Conservation (phyloP, 164 flowering plant genomes). For the Malania oleifera region DNA sequence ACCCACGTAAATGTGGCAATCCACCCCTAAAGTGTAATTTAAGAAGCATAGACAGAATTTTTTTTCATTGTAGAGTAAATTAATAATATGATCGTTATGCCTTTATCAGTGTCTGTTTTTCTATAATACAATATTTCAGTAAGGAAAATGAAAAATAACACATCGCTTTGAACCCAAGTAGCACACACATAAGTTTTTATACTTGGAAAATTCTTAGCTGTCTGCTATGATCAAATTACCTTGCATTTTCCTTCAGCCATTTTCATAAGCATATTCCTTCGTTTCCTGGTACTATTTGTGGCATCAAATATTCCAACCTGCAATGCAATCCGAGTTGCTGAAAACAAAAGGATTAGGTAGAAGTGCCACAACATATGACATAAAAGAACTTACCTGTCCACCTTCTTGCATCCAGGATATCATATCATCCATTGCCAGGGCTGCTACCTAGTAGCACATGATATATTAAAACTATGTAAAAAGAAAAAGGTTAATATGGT, state of each 20-base stretch:
- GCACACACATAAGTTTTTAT: not conserved
- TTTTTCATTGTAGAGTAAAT: no score
- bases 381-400: conserved; percentile 68
- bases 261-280: conserved; percentile 98
- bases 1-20: not conserved
- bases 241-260: conserved; percentile 98
- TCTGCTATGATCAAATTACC: conserved; percentile 34
- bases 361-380: not conserved
- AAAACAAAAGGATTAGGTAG: conserved; percentile 1
- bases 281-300: conserved; percentile 72
- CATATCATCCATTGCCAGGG: conserved; percentile 98
- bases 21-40: not conserved
- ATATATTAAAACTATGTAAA: conserved; percentile 51
- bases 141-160: not conserved
- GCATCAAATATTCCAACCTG: conserved; percentile 99
- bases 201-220: not conserved
- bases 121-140: not conserved
- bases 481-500: conserved; percentile 31
- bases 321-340: conserved; percentile 9
- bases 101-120: no score
- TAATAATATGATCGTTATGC: no score
- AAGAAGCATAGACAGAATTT: no score
- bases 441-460: conserved; percentile 86
- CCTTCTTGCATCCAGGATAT: conserved; percentile 99
- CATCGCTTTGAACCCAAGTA: not conserved